Conservation (phyloP, 2,329 filamentous ascomycete species). For the Fusarium keratoplasticum region DNA sequence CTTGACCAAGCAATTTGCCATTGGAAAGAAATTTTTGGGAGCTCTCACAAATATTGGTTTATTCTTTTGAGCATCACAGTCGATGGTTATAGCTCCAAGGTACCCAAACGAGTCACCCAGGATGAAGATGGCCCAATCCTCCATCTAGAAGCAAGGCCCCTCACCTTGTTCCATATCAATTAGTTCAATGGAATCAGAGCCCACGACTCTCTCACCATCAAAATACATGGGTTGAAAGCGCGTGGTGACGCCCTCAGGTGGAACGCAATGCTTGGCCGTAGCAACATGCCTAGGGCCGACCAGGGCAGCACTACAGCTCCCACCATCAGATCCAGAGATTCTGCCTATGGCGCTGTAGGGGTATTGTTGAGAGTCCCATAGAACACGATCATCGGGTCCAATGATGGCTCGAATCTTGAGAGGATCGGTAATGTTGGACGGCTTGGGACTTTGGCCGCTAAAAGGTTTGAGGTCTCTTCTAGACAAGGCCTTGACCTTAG, state of each 20-base stretch:
- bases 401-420: neutral
- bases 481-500: neutral
- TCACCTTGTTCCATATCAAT: neutral
- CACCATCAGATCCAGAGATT: neutral
- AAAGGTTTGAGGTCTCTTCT: neutral
- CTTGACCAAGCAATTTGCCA: no score
- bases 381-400: slow-evolving; percentile 2
- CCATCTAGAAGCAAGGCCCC: neutral
- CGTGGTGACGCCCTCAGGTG: accelerated
- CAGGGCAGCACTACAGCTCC: slow-evolving; percentile 3
- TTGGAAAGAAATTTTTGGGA: neutral
- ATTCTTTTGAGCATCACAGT: neutral
- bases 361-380: neutral
- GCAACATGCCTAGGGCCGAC: slow-evolving; percentile 22
- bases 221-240: slow-evolving; percentile 1
- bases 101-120: slow-evolving; percentile 14
- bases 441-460: neutral
- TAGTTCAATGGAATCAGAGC: neutral
- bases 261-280: slow-evolving; percentile 14
- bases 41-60: slow-evolving; percentile 4
- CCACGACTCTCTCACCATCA: neutral
- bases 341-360: slow-evolving; percentile 7
- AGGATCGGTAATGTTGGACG: neutral
- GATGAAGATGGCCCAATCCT: slow-evolving; percentile 22
- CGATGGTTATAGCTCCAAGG: neutral